Base-by-base conservation (phyloP, 140 eudicot species). In the Flaveria floridana region DNA sequence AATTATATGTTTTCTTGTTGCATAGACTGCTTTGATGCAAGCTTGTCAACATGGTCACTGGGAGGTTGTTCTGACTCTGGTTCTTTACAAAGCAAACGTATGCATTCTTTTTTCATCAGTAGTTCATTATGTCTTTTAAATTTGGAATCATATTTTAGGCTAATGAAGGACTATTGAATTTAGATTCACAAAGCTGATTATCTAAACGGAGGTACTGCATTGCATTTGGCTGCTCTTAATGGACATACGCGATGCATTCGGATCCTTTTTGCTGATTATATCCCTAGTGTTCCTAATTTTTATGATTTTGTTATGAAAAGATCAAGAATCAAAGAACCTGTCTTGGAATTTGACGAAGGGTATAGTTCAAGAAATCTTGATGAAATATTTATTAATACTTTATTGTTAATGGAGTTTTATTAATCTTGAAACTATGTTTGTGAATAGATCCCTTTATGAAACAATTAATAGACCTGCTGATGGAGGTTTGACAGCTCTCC, bases 11-110 rank as follows among this genome's bases (percentile, higher is more conserved):
- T 51, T 71, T 76, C 11, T 26, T 71, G 73, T 21, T 59, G 26
- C 65, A 59, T 86, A 94, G 99, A 94, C 99, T 76, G 99, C 99
- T 50, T 80, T 94, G 84, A 94, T 94, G 99, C 99, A 94, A 90
- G 99, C 97, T 71, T 94, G 99, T 84, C 99, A 94, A 79, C 86
- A 88, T 70, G 99, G 97, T 68, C 97, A 94, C 26, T 94, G 99
- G 99, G 99, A 94, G 82, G 99, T 94, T 71, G 82, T 77, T 66
- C 55, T 82, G 59, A 77, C 81, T 47, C 42, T 76, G 71, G 67
- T 76, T 82, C 70, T 82, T 12, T 61, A 81, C 73, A 81, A 70
- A 50, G 80, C 78, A 41, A 76, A 81, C 26, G 78, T 64, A 76
- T 12, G 81, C 34, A 51, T 15, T 75, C 28, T 0, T 62, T 15